Base-by-base conservation (phyloP, 2,329 filamentous ascomycete genomes). In the Arthrobotrys sinensis region DNA sequence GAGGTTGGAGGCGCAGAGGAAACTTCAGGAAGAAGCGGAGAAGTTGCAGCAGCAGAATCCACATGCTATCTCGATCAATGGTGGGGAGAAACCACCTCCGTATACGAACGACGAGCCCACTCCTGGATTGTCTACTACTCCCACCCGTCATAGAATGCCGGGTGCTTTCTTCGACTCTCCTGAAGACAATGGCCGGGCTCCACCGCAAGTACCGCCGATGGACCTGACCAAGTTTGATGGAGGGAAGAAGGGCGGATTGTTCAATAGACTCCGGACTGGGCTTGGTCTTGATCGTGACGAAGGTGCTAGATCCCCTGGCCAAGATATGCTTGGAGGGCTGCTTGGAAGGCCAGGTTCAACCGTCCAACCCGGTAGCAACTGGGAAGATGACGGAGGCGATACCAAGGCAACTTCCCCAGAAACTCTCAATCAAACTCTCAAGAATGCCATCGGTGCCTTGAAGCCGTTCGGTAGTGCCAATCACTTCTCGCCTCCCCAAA, bases 391-490 rank as follows among this genome's bases (percentile, higher is more conserved):
- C 3, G 60, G 85, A 86, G 62, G 64, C 14, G 57, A 80, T 19
- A 16, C 76, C 50, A 67, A 68, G 43, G 68, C 75, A 40, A 91
- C 89, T 1, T 90, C 86, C 60, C 89, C 89, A 3, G 87, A 88
- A 1, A 85, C 89, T 1, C 85, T 92, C 1, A 89, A 91, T 68
- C 89, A 91, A 81, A 93, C 93, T 81, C 87, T 97, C 4, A 86
- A 92, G 50, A 92, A 91, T 71, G 94, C 94, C 1, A 91, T 97
- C 83, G 89, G 91, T 80, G 90, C 93, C 6, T 93, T 92, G 21
- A 90, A 93, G 43, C 87, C 93, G 0, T 91, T 94, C 83, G 91
- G 92, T 80, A 93, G 92, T 0, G 88, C 89, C 14, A 86, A 87
- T 10, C 85, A 97, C n/a, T 95, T 93, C 85, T 90, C 89, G 2